These are phyloP conservation scores for Aspergillus sp. DNA, from an alignment of 2,329 filamentous ascomycete species.

Conservation along the genomic window DNA sequence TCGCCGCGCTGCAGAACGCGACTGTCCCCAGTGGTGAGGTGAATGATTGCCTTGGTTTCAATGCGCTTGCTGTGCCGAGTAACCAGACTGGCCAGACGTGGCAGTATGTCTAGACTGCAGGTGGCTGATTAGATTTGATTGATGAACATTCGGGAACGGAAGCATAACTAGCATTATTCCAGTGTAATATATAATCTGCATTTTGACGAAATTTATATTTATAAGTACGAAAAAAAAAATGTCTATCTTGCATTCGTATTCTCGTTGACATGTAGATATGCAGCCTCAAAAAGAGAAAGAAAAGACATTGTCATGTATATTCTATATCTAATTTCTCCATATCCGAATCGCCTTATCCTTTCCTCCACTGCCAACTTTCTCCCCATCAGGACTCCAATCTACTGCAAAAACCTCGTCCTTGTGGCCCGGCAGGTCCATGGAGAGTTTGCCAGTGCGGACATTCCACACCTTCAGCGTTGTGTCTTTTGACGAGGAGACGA, in stretches of 20 bases:
- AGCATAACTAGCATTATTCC: neutral
- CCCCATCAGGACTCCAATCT: slow-evolving; percentile 91
- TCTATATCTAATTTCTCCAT: slow-evolving; percentile 57
- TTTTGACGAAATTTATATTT: neutral
- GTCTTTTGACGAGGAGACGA: slow-evolving; percentile 87
- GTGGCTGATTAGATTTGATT: neutral
- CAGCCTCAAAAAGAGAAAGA: neutral
- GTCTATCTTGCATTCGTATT: neutral
- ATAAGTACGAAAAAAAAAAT: neutral
- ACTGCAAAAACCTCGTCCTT: slow-evolving; percentile 91
- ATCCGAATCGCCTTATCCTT: slow-evolving; percentile 78
- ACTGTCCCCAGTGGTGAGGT: slow-evolving; percentile 42
- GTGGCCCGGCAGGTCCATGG: slow-evolving; percentile 81
- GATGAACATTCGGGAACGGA: no score
- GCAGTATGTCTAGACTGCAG: slow-evolving; percentile 38
- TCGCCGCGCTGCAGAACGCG: slow-evolving; percentile 40
- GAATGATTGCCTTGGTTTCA: slow-evolving; percentile 41
- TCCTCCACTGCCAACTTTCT: slow-evolving; percentile 84
- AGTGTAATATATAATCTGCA: neutral
- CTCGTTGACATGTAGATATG: no score
- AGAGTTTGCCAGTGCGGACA: slow-evolving; percentile 78
- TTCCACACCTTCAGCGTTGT: slow-evolving; percentile 96
- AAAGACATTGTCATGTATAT: neutral
- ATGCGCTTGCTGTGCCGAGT: slow-evolving; percentile 33
- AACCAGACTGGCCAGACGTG: slow-evolving; percentile 34